These are phyloP conservation scores for Calonectria pseudoreteaudii DNA, from an alignment of 2,329 filamentous ascomycete species.

Conservation along the genomic window DNA sequence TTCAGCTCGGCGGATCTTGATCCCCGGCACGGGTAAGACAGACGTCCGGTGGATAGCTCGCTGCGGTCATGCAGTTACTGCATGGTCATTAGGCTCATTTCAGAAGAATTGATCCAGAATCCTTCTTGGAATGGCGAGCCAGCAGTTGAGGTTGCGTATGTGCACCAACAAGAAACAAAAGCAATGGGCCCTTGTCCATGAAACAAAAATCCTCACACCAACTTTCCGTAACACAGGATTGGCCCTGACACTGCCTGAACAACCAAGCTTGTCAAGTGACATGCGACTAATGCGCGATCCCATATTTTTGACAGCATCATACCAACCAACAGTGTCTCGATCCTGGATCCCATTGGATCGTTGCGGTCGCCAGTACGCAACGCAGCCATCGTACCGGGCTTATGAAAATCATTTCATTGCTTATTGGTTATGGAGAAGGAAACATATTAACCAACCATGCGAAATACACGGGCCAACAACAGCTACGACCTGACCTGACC, in stretches of 20 bases:
- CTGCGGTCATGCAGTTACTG: neutral
- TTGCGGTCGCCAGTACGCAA: neutral
- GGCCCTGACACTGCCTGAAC: neutral
- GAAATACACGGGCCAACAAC: neutral
- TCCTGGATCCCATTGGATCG: neutral
- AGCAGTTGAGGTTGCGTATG: neutral
- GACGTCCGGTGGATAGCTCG: neutral
- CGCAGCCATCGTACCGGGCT: neutral
- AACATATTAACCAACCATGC: neutral
- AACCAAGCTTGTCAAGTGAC: constrained; percentile 1
- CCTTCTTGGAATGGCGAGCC: neutral
- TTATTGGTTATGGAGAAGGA: neutral
- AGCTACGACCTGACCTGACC: neutral
- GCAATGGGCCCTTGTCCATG: neutral
- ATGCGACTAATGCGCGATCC: constrained; percentile 1
- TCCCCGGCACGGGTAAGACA: constrained; percentile 6
- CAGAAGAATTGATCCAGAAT: neutral
- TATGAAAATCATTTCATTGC: neutral
- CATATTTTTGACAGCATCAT: neutral
- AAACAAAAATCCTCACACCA: neutral
- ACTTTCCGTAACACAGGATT: neutral
- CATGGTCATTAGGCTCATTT: neutral
- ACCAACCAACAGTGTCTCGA: neutral
- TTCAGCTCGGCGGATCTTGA: constrained; percentile 8
- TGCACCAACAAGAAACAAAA: neutral